phyloP scores from a whole-genome alignment of 1,139 yeast species.

The Diutina siamensis region DNA sequence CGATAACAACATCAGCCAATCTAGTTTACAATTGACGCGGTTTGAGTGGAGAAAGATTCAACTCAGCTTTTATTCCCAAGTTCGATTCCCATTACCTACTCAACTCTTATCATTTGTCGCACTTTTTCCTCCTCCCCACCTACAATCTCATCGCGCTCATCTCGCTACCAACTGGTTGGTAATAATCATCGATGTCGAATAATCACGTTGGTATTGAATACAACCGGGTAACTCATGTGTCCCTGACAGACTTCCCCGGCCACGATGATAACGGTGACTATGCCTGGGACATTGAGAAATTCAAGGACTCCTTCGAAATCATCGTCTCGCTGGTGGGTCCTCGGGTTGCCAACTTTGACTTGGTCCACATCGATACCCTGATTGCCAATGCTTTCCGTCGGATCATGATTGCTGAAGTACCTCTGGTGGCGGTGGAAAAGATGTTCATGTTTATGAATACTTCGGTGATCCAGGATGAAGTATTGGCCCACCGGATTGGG shows the following conservation, averaged over 20 bases:
- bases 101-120: too few species aligned
- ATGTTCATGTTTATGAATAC: conserved; percentile 89
- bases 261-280: conserved; percentile 50
- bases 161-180: background rate
- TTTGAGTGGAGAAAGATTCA: background rate
- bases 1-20: too few species aligned
- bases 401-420: conserved; percentile 93
- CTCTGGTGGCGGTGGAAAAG: conserved; percentile 88
- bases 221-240: conserved; percentile 80
- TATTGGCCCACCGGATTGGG: conserved; percentile 89
- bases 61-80: background rate
- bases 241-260: conserved; percentile 87
- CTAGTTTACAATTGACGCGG: too few species aligned
- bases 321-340: conserved; percentile 54
- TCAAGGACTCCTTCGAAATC: conserved; percentile 60
- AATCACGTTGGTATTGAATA: conserved; percentile 82
- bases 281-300: conserved; percentile 79
- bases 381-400: conserved; percentile 95
- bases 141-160: background rate
- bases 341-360: conserved; percentile 75
- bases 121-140: background rate
- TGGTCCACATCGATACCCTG: conserved; percentile 79
- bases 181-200: background rate
- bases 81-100: too few species aligned
- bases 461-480: conserved; percentile 94